phyloP scores from a whole-genome alignment of 2,329 filamentous ascomycete genomes.

The Arachnomyces sp. region DNA sequence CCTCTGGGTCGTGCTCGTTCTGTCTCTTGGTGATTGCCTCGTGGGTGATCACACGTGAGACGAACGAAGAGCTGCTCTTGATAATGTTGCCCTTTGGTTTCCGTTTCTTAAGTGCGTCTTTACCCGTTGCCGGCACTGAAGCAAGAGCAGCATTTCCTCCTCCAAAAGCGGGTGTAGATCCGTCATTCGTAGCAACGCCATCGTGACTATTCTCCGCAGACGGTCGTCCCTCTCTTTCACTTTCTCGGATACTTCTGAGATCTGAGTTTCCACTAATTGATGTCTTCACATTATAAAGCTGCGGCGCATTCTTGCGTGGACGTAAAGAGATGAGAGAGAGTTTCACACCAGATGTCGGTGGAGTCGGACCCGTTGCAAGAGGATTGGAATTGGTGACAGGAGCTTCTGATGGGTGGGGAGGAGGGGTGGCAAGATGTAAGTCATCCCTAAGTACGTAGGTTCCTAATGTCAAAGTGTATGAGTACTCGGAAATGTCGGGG shows the following conservation, averaged over 20 bases:
- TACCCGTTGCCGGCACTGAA: slow-evolving; percentile 53
- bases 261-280: slow-evolving; percentile 35
- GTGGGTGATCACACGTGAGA: slow-evolving; percentile 90
- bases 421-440: slow-evolving; percentile 83
- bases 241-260: slow-evolving; percentile 50
- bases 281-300: slow-evolving; percentile 47
- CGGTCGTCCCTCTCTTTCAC: slow-evolving; percentile 52
- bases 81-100: slow-evolving; percentile 98
- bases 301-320: slow-evolving; percentile 42
- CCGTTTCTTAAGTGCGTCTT: slow-evolving; percentile 62
- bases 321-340: slow-evolving; percentile 70
- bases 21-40: slow-evolving; percentile 73
- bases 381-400: slow-evolving; percentile 84
- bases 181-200: slow-evolving; percentile 36
- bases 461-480: slow-evolving; percentile 43
- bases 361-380: slow-evolving; percentile 72
- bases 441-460: slow-evolving; percentile 89
- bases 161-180: slow-evolving; percentile 62
- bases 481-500: slow-evolving; percentile 13
- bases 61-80: slow-evolving; percentile 97
- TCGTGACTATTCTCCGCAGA: slow-evolving; percentile 55
- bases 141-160: slow-evolving; percentile 72
- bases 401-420: slow-evolving; percentile 89
- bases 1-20: slow-evolving; percentile 68
- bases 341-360: slow-evolving; percentile 78